Conservation (phyloP, 257 asterid genomes). For the Solanum lycopersicoides region DNA sequence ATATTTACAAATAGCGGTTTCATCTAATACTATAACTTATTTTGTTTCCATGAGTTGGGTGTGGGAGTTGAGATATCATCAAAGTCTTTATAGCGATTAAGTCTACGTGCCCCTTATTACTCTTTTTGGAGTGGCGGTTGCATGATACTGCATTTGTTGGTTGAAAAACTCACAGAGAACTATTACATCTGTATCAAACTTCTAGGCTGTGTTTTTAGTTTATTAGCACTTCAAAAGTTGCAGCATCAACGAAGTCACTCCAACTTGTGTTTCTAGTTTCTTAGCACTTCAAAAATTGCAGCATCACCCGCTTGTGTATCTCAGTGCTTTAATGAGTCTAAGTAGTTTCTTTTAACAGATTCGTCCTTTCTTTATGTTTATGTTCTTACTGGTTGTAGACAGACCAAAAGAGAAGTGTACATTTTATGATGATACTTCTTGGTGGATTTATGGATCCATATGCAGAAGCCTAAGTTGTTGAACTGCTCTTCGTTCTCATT, state of each 20-base stretch:
- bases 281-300: background rate
- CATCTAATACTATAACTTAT: background rate
- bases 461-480: background rate
- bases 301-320: background rate
- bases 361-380: background rate
- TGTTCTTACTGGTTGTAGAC: background rate
- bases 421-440: background rate
- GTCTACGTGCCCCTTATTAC: background rate
- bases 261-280: background rate
- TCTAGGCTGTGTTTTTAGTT: background rate
- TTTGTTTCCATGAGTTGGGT: background rate
- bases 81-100: background rate
- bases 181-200: background rate
- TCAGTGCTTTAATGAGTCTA: background rate
- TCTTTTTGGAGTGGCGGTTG: background rate
- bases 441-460: background rate
- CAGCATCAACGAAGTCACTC: background rate
- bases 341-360: background rate
- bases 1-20: background rate
- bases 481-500: background rate
- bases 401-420: background rate
- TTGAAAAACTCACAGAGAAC: background rate
- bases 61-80: background rate
- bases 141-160: background rate
- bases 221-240: background rate